Conservation (phyloP, 202 grass and related monocot species). For the Carex arenaria region DNA sequence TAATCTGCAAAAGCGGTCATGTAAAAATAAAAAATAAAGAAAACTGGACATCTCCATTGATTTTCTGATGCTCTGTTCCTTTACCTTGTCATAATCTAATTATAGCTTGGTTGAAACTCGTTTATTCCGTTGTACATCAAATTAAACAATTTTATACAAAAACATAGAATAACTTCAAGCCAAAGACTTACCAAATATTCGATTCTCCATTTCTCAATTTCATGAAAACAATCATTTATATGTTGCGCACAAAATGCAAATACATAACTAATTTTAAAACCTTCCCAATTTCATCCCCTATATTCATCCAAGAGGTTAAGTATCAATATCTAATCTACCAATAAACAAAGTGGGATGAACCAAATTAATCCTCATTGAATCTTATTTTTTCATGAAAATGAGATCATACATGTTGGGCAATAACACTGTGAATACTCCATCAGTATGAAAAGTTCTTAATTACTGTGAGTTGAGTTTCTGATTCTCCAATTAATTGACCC, state of each 20-base stretch:
- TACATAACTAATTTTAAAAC: not conserved
- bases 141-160: not conserved
- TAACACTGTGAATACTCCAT: not conserved
- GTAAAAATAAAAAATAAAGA: not conserved
- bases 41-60: not conserved
- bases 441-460: not conserved
- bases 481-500: not conserved
- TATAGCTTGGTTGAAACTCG: not conserved
- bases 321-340: too few species aligned
- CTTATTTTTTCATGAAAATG: not conserved
- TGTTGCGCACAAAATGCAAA: too few species aligned
- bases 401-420: not conserved
- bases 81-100: not conserved
- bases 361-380: not conserved
- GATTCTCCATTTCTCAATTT: not conserved
- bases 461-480: not conserved
- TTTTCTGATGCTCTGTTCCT: not conserved
- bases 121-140: not conserved
- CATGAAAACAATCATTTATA: not conserved
- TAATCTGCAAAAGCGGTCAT: not conserved
- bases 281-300: not conserved
- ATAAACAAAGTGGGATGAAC: not conserved
- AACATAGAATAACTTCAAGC: not conserved
- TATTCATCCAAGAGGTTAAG: not conserved
- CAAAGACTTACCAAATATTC: not conserved